Evolutionary conservation across 345 rosid species (phyloP), one percentile per base, ranked within the genome.

Genomic region (Pseudoturritis turrita): DNA sequence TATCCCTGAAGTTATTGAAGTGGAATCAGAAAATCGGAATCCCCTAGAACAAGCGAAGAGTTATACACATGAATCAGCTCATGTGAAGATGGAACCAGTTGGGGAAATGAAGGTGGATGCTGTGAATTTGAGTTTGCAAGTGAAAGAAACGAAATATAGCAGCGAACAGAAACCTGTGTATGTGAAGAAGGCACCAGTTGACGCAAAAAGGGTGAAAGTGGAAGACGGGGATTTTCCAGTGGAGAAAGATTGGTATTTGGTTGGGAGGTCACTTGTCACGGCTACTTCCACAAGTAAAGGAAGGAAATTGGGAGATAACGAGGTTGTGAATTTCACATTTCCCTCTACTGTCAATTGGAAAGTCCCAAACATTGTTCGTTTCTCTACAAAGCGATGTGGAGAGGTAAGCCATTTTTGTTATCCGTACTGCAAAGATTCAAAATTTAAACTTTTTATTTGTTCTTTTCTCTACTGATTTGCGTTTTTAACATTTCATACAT

Each of bases 271-370:
- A n/a, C 73, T 85, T 61, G 85, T 85, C 1, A 87, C 81, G 2
- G 89, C 80, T 15, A 65, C 81, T 56, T 85, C 92, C 3, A 87
- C 88, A 5, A 70, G 80, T 6, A 87, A 83, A 81, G 92, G 92
- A 53, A 83, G 83, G 70, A 87, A 78, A 53, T 12, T 83, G 66
- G 73, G 69, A 46, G 83, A 83, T 71, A 85, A 83, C 26, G 87
- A 87, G 74, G 78, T 83, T 59, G 83, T 87, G 19, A 62, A 82
- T 63, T 85, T 85, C 79, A 76, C 62, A 23, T 83, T 65, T 71
- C 77, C 88, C 3, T 57, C 72, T 33, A 39, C 19, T 44, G 18
- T 23, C 1, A 69, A 59, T 10, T 54, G 45, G 50, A 79, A 79
- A 65, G 40, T 77, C 6, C 83, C 71, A 0, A 22, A 70, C 72